phyloP scores from a whole-genome alignment of 768 basidiomycete genomes.

The Russula foetens region DNA sequence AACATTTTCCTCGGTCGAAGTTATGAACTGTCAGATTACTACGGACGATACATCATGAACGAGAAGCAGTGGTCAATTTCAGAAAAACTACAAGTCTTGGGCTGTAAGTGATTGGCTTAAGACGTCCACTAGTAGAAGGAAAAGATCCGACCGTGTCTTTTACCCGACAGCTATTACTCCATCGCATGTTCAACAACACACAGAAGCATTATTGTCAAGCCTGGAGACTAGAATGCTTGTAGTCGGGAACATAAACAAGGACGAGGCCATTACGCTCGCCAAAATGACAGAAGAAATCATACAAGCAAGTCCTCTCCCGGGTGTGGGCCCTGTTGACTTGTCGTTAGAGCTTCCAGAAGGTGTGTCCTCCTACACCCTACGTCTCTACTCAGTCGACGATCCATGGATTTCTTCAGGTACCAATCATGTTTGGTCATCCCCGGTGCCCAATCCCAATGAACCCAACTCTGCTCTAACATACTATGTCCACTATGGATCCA shows the following conservation, averaged over 20 bases:
- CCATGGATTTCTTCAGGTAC: slow-evolving; percentile 39
- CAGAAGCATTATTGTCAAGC: slow-evolving; percentile 48
- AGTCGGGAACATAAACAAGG: slow-evolving; percentile 76
- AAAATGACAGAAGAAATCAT: slow-evolving; percentile 65
- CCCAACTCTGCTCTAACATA: slow-evolving; percentile 83
- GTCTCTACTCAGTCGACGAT: background rate
- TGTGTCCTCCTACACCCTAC: slow-evolving; percentile 24
- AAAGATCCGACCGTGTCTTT: background rate
- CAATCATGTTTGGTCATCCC: slow-evolving; percentile 56
- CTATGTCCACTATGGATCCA: slow-evolving; percentile 70
- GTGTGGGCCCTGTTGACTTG: slow-evolving; percentile 41
- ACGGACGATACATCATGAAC: slow-evolving; percentile 58
- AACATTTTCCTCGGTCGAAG: slow-evolving; percentile 87
- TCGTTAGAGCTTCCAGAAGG: slow-evolving; percentile 63
- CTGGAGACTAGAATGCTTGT: slow-evolving; percentile 67
- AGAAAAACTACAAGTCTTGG: slow-evolving; percentile 69
- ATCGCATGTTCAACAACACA: slow-evolving; percentile 62
- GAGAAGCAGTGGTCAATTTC: slow-evolving; percentile 67
- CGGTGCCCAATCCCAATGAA: slow-evolving; percentile 77
- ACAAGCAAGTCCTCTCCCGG: slow-evolving; percentile 41
- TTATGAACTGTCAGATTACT: slow-evolving; percentile 72
- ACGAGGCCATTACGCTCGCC: slow-evolving; percentile 71
- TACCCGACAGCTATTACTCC: slow-evolving; percentile 53
- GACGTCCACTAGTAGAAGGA: background rate
- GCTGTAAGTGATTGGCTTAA: slow-evolving; percentile 41